These are phyloP conservation scores for Porogramme epimiltina DNA, from an alignment of 1,284 basidiomycete species.

Conservation along the genomic window DNA sequence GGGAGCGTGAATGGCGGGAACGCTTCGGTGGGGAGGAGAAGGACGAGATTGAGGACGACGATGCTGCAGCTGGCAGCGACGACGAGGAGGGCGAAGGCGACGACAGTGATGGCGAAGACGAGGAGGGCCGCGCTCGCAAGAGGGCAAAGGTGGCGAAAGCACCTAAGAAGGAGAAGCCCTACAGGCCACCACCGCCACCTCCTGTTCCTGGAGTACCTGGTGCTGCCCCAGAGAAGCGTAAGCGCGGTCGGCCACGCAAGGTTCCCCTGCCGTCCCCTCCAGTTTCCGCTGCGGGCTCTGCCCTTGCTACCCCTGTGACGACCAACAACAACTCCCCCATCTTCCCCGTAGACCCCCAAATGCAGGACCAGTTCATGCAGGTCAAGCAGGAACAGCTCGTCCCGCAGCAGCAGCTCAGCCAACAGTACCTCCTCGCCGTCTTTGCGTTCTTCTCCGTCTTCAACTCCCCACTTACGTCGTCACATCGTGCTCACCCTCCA, in stretches of 20 bases:
- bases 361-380: slow-evolving; percentile 21
- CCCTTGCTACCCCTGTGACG: slow-evolving; percentile 15
- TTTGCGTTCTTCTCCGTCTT: slow-evolving; percentile 79
- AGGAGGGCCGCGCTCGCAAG: slow-evolving; percentile 58
- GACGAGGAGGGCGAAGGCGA: slow-evolving; percentile 59
- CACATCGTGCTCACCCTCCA: slow-evolving; percentile 31
- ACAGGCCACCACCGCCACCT: slow-evolving; percentile 35
- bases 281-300: slow-evolving; percentile 10
- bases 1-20: slow-evolving; percentile 73
- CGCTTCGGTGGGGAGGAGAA: slow-evolving; percentile 74
- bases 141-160: slow-evolving; percentile 46
- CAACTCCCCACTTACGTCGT: slow-evolving; percentile 63
- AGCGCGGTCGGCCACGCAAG: slow-evolving; percentile 76
- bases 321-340: slow-evolving; percentile 15
- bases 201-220: slow-evolving; percentile 30
- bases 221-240: slow-evolving; percentile 68
- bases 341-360: slow-evolving; percentile 19
- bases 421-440: slow-evolving; percentile 73
- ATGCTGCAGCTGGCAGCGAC: slow-evolving; percentile 43
- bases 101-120: slow-evolving; percentile 57
- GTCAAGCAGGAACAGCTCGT: slow-evolving; percentile 16
- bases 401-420: slow-evolving; percentile 30
- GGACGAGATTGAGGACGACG: slow-evolving; percentile 60
- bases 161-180: slow-evolving; percentile 40
- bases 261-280: slow-evolving; percentile 36